These are phyloP conservation scores for Cladophialophora carrionii DNA, from an alignment of 2,329 filamentous ascomycete genomes.

Conservation along the genomic window DNA sequence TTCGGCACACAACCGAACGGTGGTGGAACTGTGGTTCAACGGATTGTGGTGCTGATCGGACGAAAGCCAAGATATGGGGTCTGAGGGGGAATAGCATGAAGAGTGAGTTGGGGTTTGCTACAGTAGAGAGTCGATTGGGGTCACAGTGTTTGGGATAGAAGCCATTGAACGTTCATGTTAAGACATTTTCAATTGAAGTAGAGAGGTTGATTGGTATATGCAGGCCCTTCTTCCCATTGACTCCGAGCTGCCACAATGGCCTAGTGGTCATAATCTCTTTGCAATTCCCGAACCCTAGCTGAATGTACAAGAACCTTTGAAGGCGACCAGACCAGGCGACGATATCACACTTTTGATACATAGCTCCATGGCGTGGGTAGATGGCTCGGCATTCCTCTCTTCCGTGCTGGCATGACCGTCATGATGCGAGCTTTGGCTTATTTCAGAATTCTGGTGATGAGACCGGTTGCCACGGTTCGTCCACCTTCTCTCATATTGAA, in stretches of 20 bases:
- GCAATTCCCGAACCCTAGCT: conserved; percentile 6
- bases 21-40: neutral
- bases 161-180: neutral
- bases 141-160: neutral
- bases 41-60: neutral
- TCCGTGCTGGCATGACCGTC: conserved; percentile 1
- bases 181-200: conserved; percentile 32
- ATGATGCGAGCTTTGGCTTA: conserved; percentile 40
- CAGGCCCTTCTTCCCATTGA: conserved; percentile 21
- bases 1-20: neutral
- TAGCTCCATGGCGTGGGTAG: conserved; percentile 10
- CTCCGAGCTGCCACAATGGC: conserved; percentile 22
- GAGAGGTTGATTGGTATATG: conserved; percentile 34
- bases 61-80: conserved; percentile 7
- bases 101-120: neutral
- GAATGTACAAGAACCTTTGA: conserved; percentile 20
- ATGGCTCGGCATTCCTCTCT: conserved; percentile 4
- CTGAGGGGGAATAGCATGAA: neutral
- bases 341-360: conserved; percentile 31
- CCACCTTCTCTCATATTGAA: conserved; percentile 99
- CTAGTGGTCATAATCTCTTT: conserved; percentile 16
- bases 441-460: conserved; percentile 72
- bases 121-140: neutral
- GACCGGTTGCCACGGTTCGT: conserved; percentile 80
- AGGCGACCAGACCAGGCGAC: conserved; percentile 20